Conservation (phyloP, 2,329 filamentous ascomycete species). For the Penicillium sp. region DNA sequence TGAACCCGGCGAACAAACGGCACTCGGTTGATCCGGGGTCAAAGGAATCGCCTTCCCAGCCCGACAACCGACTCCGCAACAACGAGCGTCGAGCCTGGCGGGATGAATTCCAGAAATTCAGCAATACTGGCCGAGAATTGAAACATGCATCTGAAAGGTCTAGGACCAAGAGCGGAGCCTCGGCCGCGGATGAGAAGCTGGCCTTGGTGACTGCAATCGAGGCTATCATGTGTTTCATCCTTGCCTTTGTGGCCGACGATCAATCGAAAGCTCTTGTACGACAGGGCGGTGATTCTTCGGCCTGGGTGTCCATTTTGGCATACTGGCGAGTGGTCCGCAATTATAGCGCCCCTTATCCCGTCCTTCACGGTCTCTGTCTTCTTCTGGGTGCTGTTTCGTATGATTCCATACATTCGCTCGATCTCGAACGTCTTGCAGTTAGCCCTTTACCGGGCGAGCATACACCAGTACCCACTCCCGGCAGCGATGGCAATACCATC, state of each 20-base stretch:
- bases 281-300: conserved; percentile 39
- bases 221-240: conserved; percentile 48
- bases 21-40: conserved; percentile 25
- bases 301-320: conserved; percentile 48
- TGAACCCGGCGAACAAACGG: conserved; percentile 29
- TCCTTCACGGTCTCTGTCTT: conserved; percentile 44
- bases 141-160: conserved; percentile 46
- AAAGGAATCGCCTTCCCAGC: conserved; percentile 30
- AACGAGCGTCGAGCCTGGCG: conserved; percentile 43
- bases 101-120: conserved; percentile 43
- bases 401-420: conserved; percentile 45
- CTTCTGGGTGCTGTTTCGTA: conserved; percentile 49
- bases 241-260: conserved; percentile 47
- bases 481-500: conserved; percentile 43
- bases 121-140: conserved; percentile 43
- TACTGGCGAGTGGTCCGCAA: conserved; percentile 48
- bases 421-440: conserved; percentile 45
- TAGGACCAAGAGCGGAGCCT: conserved; percentile 33
- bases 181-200: conserved; percentile 35
- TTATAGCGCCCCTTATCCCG: conserved; percentile 38
- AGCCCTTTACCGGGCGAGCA: conserved; percentile 41
- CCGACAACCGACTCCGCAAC: conserved; percentile 27
- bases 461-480: conserved; percentile 42
- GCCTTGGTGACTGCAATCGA: conserved; percentile 44
- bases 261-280: conserved; percentile 37